phyloP scores from a whole-genome alignment of 225 moss, liverwort and hornwort species.

The Polytrichum formosum region DNA sequence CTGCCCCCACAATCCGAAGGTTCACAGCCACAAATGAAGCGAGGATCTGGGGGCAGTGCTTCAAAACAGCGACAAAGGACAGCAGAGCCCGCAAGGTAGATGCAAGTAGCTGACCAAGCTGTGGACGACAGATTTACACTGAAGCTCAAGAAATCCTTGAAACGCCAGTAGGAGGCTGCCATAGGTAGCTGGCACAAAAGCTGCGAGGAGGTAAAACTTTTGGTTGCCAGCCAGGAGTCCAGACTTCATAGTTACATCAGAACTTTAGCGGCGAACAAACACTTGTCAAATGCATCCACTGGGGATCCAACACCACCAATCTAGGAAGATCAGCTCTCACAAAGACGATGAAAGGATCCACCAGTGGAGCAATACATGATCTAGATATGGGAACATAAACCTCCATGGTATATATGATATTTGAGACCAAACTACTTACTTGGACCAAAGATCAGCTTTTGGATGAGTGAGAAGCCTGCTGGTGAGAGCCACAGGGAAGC shows the following conservation, averaged over 20 bases:
- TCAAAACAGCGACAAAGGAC: neutral
- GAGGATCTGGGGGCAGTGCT: neutral
- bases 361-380: constrained; percentile 5
- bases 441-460: constrained; percentile 33
- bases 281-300: neutral
- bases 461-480: constrained; percentile 37
- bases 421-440: constrained; percentile 59
- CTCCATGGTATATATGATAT: constrained; percentile 38
- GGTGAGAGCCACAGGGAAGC: constrained; percentile 47
- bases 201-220: constrained; percentile 1
- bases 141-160: constrained; percentile 6
- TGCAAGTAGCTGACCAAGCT: neutral
- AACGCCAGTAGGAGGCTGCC: neutral
- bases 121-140: constrained; percentile 2
- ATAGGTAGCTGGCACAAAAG: neutral
- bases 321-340: constrained; percentile 4
- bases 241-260: neutral
- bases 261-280: neutral
- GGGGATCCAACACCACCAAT: constrained; percentile 3
- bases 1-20: neutral
- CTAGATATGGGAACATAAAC: constrained; percentile 10
- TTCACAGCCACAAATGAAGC: neutral
- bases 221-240: constrained; percentile 1
- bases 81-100: neutral
- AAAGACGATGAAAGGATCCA: constrained; percentile 4